Evolutionary conservation across 106 monocot species (phyloP), one percentile per base, ranked within the genome.

Genomic region (Dioscorea zingiberensis): DNA sequence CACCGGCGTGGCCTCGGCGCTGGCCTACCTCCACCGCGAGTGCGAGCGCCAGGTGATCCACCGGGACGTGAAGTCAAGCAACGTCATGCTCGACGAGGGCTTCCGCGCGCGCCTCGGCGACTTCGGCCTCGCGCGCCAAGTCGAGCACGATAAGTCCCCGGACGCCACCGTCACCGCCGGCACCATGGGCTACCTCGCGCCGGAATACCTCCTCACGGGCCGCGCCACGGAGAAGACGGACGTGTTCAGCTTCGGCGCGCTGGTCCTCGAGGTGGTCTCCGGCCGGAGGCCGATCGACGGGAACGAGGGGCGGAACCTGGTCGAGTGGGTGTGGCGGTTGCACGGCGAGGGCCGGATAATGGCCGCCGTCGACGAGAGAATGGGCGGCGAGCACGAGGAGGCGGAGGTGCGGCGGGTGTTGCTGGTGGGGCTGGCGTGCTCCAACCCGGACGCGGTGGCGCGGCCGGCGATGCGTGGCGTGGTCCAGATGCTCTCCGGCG

Each of bases 51-150:
- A 82, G 65, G 92, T 97, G 19, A 97, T 97, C 58, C 97, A 97
- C 79, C 70, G 97, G 13, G 97, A 97, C 53, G 88, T 97, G 60
- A 97, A 97, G 66, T 97, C 97, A n/a, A 97, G 97, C 76, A 97
- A 97, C 69, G 79, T 97, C 21, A 88, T 97, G 97, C 85, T 97
- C 44, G 97, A 89, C 72, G 86, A 92, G 74, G 88, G 69, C 29
- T 97, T 80, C 81, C 83, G 85, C 17, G 84, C 97, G 7, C 69
- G 92, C 15, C 86, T 97, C n/a, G 97, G 97, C 9, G 97, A 97
- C 68, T 97, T 97, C 68, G 97, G 97, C 3, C 81, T 97, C 25
- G 97, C 97, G 16, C 83, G 97, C 1, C 91, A 92, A 68, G 78
- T 81, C 3, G 92, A 91, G 58, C 97, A 92, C 62, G 85, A 80